phyloP scores from a whole-genome alignment of 2,329 filamentous ascomycete genomes.

The Uncinocarpus reesii region DNA sequence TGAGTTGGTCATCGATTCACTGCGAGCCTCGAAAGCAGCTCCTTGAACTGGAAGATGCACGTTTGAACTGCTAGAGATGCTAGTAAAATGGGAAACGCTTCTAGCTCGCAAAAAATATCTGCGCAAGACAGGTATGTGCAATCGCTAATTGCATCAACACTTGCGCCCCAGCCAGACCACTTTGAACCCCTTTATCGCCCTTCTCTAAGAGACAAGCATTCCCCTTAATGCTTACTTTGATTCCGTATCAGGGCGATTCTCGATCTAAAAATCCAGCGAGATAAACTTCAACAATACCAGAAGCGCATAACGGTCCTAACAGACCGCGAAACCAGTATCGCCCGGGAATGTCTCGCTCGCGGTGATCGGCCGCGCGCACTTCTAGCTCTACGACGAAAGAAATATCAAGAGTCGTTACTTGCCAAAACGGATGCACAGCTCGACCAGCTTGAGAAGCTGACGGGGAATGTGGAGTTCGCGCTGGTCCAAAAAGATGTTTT shows the following conservation, averaged over 20 bases:
- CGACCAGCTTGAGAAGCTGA: conserved; percentile 84
- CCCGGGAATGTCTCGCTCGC: conserved; percentile 66
- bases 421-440: conserved; percentile 85
- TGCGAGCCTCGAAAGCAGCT: neutral
- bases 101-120: conserved; percentile 56
- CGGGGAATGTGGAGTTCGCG: conserved; percentile 84
- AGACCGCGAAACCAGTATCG: conserved; percentile 74
- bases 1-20: neutral
- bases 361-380: conserved; percentile 74
- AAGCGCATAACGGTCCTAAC: conserved; percentile 79
- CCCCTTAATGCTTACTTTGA: neutral
- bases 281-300: conserved; percentile 94
- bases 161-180: neutral
- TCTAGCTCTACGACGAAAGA: conserved; percentile 82
- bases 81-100: conserved; percentile 52
- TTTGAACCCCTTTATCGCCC: neutral
- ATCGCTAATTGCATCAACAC: neutral
- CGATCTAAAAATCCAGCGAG: conserved; percentile 93
- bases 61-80: conserved; percentile 22
- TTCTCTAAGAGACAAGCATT: neutral
- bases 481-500: conserved; percentile 94
- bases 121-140: conserved; percentile 70
- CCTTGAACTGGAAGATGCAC: neutral
- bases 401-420: conserved; percentile 87
- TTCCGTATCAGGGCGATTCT: conserved; percentile 65